Conservation (phyloP, 2,329 filamentous ascomycete species). For the Epichloe scottii region DNA sequence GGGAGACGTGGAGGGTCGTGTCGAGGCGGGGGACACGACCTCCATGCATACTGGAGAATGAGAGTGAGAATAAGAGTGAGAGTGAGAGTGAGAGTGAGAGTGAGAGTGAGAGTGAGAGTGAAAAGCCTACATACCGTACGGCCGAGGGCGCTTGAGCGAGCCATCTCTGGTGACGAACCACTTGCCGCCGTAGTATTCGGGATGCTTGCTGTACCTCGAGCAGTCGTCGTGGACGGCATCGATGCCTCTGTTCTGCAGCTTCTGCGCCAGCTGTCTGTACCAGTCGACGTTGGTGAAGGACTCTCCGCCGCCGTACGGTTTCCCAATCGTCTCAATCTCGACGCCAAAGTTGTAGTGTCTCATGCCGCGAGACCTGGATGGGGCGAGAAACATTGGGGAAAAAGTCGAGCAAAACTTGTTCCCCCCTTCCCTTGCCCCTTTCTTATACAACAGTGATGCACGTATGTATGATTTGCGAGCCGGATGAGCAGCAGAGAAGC, state of each 20-base stretch:
- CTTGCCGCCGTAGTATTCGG: slow-evolving; percentile 28
- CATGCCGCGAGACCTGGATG: slow-evolving; percentile 3
- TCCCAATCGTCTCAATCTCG: slow-evolving; percentile 26
- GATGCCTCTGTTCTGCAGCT: slow-evolving; percentile 25
- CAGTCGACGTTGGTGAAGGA: slow-evolving; percentile 27
- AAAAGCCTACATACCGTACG: slow-evolving; percentile 22
- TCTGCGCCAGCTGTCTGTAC: slow-evolving; percentile 27
- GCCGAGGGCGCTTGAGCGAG: slow-evolving; percentile 24
- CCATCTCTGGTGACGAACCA: slow-evolving; percentile 30
- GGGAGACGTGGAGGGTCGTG: slow-evolving; percentile 19
- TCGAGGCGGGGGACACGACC: slow-evolving; percentile 26
- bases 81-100: background rate
- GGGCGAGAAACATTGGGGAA: background rate
- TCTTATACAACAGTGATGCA: too few species aligned
- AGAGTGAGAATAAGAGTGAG: background rate
- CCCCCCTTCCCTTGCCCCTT: too few species aligned
- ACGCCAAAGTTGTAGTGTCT: slow-evolving; percentile 28
- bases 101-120: background rate
- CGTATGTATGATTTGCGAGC: too few species aligned
- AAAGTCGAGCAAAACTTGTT: too few species aligned
- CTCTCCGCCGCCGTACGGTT: slow-evolving; percentile 23
- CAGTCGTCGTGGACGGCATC: slow-evolving; percentile 24
- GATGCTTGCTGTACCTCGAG: slow-evolving; percentile 27
- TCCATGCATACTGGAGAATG: slow-evolving; percentile 25
- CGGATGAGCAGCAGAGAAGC: too few species aligned